Evolutionary conservation across 2,329 filamentous ascomycete species (phyloP), one percentile per base, ranked within the genome.

Genomic region (Monosporascus sp.): DNA sequence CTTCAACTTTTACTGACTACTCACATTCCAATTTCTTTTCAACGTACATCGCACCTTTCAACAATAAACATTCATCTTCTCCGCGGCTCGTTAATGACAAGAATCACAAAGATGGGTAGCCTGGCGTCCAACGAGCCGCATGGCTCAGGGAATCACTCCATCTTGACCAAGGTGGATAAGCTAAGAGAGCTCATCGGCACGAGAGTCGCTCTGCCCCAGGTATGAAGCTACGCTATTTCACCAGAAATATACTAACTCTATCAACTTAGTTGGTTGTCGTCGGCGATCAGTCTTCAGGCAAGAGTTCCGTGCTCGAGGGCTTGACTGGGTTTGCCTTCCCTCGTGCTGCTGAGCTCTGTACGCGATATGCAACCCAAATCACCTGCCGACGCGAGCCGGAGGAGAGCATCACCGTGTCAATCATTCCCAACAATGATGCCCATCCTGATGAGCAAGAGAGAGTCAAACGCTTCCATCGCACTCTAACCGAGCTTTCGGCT

Each of bases 221-320:
- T 67, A 57, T 8, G 57, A 54, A 20, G 2, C 41, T 48, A 35
- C 11, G 14, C 14, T 25, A 8, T 25, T 62, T 70, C 1, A 67
- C 65, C 1, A n/a, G 36, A 36, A 1, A 2, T 24, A 7, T 5
- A 18, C 50, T 61, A 6, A 61, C 85, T 90, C 73, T 11, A 15
- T 8, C 50, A 66, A 11, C n/a, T 8, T 51, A 67, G 65, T 89
- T 94, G 60, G 87, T 88, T 37, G 89, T 92, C 7, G 89, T 93
- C 9, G 90, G 90, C 56, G 90, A 89, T 60, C 90, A 94, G 66
- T 92, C 88, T 0, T 90, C 89, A 44, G 90, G 90, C 63, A 95
- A 95, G 75, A 90, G 87, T 68, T 93, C 89, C 1, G 87, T 94
- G 18, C 74, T 94, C 31, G 89, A 94, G 66, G 91, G 72, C 18